A percentile compares a stretch with the other conserved stretches of the same genome.
Conservation (phyloP, 2,329 filamentous ascomycete genomes). For the Didymella arachidicola region DNA sequence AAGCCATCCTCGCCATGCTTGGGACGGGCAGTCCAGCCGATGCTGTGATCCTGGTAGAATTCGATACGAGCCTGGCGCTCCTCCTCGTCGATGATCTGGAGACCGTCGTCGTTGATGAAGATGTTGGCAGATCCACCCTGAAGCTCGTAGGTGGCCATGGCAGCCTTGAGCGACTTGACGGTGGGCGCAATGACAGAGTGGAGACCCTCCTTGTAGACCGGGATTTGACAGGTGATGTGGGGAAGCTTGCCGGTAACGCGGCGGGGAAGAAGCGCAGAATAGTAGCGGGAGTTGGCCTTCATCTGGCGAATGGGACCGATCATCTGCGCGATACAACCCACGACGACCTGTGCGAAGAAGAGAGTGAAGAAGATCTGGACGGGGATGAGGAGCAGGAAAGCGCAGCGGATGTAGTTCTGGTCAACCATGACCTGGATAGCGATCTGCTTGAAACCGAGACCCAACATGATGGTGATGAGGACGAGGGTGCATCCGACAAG, state of each 20-base stretch:
- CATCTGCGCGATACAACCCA: slow-evolving; percentile 77
- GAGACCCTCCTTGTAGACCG: slow-evolving; percentile 85
- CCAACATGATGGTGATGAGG: slow-evolving; percentile 71
- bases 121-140: slow-evolving; percentile 69
- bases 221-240: slow-evolving; percentile 77
- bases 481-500: slow-evolving; percentile 72
- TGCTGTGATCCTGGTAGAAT: slow-evolving; percentile 58
- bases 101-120: slow-evolving; percentile 71
- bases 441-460: slow-evolving; percentile 73
- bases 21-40: slow-evolving; percentile 56
- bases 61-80: slow-evolving; percentile 54
- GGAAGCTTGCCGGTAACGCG: slow-evolving; percentile 68
- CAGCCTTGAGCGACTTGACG: slow-evolving; percentile 76
- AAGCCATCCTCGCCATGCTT: slow-evolving; percentile 46
- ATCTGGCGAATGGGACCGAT: slow-evolving; percentile 78
- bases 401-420: slow-evolving; percentile 67
- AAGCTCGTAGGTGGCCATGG: slow-evolving; percentile 58
- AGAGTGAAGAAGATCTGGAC: slow-evolving; percentile 82
- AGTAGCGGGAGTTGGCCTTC: slow-evolving; percentile 78
- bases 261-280: slow-evolving; percentile 72
- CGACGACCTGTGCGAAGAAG: slow-evolving; percentile 81
- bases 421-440: slow-evolving; percentile 74
- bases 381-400: slow-evolving; percentile 70
- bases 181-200: slow-evolving; percentile 76
- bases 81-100: slow-evolving; percentile 64